Base-by-base conservation (phyloP, 441 rosid species). In the Raphanus hybrid region DNA sequence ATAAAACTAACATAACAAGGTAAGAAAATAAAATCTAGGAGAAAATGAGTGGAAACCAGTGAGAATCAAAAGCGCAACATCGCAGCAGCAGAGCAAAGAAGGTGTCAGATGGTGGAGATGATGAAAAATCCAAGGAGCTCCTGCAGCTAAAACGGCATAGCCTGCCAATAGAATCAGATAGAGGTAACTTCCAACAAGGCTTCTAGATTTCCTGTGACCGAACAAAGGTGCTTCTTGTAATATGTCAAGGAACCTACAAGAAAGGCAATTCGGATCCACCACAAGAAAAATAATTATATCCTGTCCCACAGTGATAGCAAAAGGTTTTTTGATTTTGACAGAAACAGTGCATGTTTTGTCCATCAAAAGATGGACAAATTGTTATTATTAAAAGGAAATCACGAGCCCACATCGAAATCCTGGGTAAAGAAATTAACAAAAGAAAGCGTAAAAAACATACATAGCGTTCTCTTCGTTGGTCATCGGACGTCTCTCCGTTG, bases 181-280 rank as follows among this genome's bases (percentile, higher is more conserved):
- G 35, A 79, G 69, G 27, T 79, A 79, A 48, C 82, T 79, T 59
- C 94, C 93, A 71, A 87, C 79, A 73, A 92, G 68, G 64, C 88
- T 85, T 74, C 90, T 85, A 29, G 90, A 87, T 85, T 92, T 92
- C 81, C 94, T 81, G 79, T 87, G 91, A 83, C 92, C 94, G 10
- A 89, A 86, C 39, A 92, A 78, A 52, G 97, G 93, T 76, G 97
- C 94, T 77, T 91, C 97, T 57, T 90, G 92, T 64, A 91, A 82
- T 78, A 91, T 91, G 77, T 91, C 94, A 27, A 88, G 87, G 64
- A 91, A 91, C 86, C 97, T 89, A 67, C 29, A 76, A 35, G 1
- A 61, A 61, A 62, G 27, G 69, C 14, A 62, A 41, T 16, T 35
- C 10, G 6, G 9, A 15, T 52, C 14, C 58, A 41, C 45, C 65